Evolutionary conservation across 169 alveolate species (phyloP), one percentile per base, ranked within the genome.

Genomic region (Plasmodium malariae): DNA sequence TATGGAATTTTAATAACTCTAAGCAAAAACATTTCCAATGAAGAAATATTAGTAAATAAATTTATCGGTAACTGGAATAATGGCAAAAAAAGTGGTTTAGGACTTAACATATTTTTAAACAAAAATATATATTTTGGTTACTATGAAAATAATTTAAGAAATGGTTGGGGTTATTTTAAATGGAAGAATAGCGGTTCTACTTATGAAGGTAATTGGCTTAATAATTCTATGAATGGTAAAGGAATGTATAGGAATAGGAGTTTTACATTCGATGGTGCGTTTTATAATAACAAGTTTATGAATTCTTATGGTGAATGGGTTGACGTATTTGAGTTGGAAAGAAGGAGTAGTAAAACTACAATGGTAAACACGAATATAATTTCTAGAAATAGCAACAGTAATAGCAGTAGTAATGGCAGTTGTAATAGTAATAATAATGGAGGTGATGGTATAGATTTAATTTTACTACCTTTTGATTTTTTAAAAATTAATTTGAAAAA

Each of bases 51-150:
- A 60, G 73, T 49, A 55, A 73, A 68, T 19, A 73, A 83, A 51
- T 72, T 71, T 37, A 71, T 71, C 49, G 87, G 93, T 3, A 74
- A 83, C 30, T 87, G 92, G 90, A 26, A 63, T 51, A 74, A 87
- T 60, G 40, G 71, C 51, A 73, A 88, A 74, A 62, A 62, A 67
- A 65, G 63, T 54, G 91, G 91, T 9, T 83, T 83, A 40, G 91
- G 91, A 60, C 49, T 83, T 67, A 83, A 83, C 54, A 34, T 83
- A 65, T 67, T 48, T 83, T 7, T 83, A 26, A 67, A 83, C 67
- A 67, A 70, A 70, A 67, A 83, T 49, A 70, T 83, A 37, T 83
- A 65, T 54, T 83, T 19, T 67, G 91, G 91, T 28, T 83, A 83
- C 67, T 83, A 83, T 67, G 83, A 67, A 70, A 67, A 83, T 83